phyloP scores from a whole-genome alignment of 192 early-diverging fungal genomes.

The Backusella psychrophila region DNA sequence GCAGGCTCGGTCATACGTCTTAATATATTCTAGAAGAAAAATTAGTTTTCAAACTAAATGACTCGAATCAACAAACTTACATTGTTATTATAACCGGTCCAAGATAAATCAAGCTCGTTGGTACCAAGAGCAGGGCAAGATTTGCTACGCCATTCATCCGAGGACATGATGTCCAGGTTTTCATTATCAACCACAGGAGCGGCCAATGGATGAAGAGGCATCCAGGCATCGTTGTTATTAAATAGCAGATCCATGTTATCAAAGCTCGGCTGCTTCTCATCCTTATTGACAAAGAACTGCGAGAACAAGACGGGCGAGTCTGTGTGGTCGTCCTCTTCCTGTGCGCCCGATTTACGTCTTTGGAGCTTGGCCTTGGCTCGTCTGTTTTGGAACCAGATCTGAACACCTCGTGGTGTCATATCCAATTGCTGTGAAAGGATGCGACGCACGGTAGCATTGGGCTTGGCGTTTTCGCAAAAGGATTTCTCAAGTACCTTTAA shows the following conservation, averaged over 20 bases:
- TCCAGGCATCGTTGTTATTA: background rate
- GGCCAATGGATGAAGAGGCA: background rate
- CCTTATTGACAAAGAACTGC: conserved; percentile 17
- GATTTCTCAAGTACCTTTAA: conserved; percentile 69
- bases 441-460: conserved; percentile 60
- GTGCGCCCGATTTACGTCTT: conserved; percentile 11
- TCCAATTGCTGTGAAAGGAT: conserved; percentile 60
- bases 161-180: background rate
- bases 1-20: conserved; percentile 10
- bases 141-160: conserved; percentile 10
- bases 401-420: conserved; percentile 70
- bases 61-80: background rate
- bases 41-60: background rate
- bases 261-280: background rate
- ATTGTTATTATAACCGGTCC: conserved; percentile 1
- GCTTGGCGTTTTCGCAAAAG: conserved; percentile 62
- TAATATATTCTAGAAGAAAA: conserved; percentile 3
- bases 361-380: conserved; percentile 85
- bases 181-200: background rate
- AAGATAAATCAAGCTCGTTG: background rate
- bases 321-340: background rate
- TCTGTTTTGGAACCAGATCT: conserved; percentile 90
- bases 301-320: conserved; percentile 6
- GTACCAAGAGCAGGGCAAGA: conserved; percentile 9
- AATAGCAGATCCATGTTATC: background rate